phyloP scores from a whole-genome alignment of 768 basidiomycete genomes.

The Tricholoma hemisulphureum region DNA sequence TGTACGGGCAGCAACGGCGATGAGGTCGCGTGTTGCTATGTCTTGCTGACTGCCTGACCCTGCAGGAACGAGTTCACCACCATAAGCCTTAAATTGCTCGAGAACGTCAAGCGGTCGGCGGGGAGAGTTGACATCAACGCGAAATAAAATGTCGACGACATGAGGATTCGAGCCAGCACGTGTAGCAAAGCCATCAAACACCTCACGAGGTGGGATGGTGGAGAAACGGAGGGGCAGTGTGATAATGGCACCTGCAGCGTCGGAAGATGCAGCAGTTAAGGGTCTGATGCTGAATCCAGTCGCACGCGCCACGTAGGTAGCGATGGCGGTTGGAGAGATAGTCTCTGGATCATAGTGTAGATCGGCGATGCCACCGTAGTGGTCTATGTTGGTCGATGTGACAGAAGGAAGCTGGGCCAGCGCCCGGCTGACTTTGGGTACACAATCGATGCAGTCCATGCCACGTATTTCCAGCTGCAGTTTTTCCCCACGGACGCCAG shows the following conservation, averaged over 20 bases:
- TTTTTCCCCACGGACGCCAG: conserved; percentile 1
- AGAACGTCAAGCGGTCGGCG: conserved; percentile 32
- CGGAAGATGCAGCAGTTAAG: conserved; percentile 10
- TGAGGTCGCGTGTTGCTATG: conserved; percentile 31
- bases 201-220: conserved; percentile 1
- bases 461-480: conserved; percentile 19
- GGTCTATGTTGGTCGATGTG: conserved; percentile 6
- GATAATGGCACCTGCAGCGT: not conserved
- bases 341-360: conserved; percentile 16
- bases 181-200: conserved; percentile 8
- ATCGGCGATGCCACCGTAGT: conserved; percentile 16
- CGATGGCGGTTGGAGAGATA: conserved; percentile 16
- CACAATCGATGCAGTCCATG: conserved; percentile 24
- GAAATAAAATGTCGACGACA: conserved; percentile 15
- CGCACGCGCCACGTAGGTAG: conserved; percentile 15
- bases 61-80: conserved; percentile 13
- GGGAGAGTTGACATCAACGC: not conserved
- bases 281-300: conserved; percentile 19
- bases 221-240: conserved; percentile 3
- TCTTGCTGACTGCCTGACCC: conserved; percentile 20
- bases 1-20: conserved; percentile 28
- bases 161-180: conserved; percentile 5
- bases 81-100: conserved; percentile 19
- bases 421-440: conserved; percentile 16
- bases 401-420: conserved; percentile 18